Conservation (phyloP, 805 yeast species). For the Maudiozyma bulderi region DNA sequence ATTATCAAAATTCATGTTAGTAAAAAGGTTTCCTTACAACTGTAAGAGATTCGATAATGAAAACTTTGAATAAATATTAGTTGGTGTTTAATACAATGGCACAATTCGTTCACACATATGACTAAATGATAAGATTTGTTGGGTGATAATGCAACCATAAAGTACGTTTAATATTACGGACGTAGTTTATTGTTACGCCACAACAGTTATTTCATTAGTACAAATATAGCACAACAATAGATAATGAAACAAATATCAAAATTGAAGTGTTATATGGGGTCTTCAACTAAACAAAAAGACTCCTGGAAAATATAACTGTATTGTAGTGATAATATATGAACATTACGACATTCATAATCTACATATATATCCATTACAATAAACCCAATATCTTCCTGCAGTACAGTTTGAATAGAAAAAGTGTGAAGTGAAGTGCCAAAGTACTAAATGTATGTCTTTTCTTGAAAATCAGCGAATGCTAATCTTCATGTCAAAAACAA, state of each 20-base stretch:
- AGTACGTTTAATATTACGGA: background rate
- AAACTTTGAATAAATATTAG: background rate
- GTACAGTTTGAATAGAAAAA: background rate
- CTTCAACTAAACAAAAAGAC: no score
- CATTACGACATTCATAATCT: no score
- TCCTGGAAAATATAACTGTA: no score
- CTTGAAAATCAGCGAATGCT: no score
- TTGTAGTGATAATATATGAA: no score
- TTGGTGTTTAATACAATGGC: background rate
- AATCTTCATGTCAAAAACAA: background rate
- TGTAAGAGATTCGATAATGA: background rate
- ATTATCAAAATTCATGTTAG: slow-evolving; percentile 2
- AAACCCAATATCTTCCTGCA: background rate
- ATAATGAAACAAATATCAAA: no score
- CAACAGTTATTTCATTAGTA: background rate
- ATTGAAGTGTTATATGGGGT: no score
- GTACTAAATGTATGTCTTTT: background rate
- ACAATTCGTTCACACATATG: background rate
- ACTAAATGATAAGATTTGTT: background rate
- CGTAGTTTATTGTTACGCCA: background rate
- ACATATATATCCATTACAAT: no score
- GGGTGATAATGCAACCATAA: background rate
- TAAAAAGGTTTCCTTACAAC: slow-evolving; percentile 1
- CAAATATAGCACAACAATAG: no score
- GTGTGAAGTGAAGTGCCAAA: background rate